phyloP scores from a whole-genome alignment of 306 rosid species.

The Cicer arietinum region DNA sequence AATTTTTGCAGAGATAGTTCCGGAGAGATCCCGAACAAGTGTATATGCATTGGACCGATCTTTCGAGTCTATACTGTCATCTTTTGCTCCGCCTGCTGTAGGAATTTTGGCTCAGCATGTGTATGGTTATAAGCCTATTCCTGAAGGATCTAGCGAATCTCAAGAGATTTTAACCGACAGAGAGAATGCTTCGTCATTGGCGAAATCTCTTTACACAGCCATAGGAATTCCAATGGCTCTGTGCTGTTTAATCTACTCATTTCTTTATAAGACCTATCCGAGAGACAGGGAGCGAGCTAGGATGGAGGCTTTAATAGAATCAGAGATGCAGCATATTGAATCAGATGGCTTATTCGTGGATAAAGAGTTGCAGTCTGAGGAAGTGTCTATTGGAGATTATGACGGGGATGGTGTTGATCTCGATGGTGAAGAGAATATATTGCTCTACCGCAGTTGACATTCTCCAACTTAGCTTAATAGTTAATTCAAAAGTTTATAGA shows the following conservation, averaged over 20 bases:
- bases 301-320: slow-evolving; percentile 66
- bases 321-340: slow-evolving; percentile 70
- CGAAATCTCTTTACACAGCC: slow-evolving; percentile 82
- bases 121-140: slow-evolving; percentile 80
- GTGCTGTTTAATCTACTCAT: slow-evolving; percentile 81
- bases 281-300: slow-evolving; percentile 82
- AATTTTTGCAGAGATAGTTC: slow-evolving; percentile 97
- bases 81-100: slow-evolving; percentile 89
- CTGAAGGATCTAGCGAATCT: slow-evolving; percentile 56
- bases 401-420: slow-evolving; percentile 54
- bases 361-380: slow-evolving; percentile 48
- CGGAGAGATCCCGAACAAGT: slow-evolving; percentile 83
- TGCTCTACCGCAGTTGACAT: slow-evolving; percentile 63
- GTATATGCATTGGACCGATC: slow-evolving; percentile 92
- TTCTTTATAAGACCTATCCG: slow-evolving; percentile 80
- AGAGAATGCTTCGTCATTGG: slow-evolving; percentile 82
- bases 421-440: slow-evolving; percentile 65
- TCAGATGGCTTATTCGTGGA: slow-evolving; percentile 32
- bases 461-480: slow-evolving; percentile 47
- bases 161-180: slow-evolving; percentile 73
- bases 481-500: slow-evolving; percentile 19
- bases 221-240: slow-evolving; percentile 86
- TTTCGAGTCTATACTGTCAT: slow-evolving; percentile 82
- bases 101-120: slow-evolving; percentile 86
- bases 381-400: slow-evolving; percentile 54